These are phyloP conservation scores for Penicillium subrubescens DNA, from an alignment of 495 filamentous ascomycete genomes.

Conservation along the genomic window DNA sequence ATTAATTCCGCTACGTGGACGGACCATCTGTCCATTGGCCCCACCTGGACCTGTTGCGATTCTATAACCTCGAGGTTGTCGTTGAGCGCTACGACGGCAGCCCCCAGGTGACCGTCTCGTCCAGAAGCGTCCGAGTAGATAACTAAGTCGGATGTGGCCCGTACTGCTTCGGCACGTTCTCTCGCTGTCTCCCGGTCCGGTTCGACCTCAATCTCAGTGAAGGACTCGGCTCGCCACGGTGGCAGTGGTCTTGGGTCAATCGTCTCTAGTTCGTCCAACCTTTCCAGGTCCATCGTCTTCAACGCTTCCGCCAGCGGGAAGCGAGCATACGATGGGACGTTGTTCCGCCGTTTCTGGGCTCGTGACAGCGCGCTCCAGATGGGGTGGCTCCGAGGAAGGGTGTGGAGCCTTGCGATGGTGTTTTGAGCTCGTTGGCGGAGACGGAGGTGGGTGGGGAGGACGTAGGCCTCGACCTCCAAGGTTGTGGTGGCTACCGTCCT, in stretches of 20 bases:
- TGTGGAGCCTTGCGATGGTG: slow-evolving; percentile 5
- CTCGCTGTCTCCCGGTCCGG: slow-evolving; percentile 23
- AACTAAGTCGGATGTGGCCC: slow-evolving; percentile 10
- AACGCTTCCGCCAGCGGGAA: slow-evolving; percentile 23
- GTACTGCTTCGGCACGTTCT: slow-evolving; percentile 15
- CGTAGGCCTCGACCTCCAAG: background rate
- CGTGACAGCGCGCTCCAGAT: background rate
- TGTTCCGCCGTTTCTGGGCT: slow-evolving; percentile 1
- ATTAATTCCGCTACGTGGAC: slow-evolving; percentile 26
- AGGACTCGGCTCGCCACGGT: slow-evolving; percentile 24
- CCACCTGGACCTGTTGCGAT: slow-evolving; percentile 25
- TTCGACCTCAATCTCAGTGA: slow-evolving; percentile 26
- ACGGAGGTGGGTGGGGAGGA: background rate
- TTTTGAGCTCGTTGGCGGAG: background rate
- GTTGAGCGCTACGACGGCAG: slow-evolving; percentile 14
- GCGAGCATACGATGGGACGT: background rate
- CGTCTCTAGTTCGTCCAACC: slow-evolving; percentile 18
- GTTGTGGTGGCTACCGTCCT: background rate
- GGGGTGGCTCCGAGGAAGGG: background rate
- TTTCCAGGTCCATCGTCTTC: slow-evolving; percentile 16
- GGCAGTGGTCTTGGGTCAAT: slow-evolving; percentile 4
- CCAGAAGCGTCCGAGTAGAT: slow-evolving; percentile 19
- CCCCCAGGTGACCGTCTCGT: slow-evolving; percentile 13
- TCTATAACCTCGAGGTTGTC: slow-evolving; percentile 8
- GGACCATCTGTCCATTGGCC: slow-evolving; percentile 26